Evolutionary conservation across 2,329 filamentous ascomycete species (phyloP).

Genomic region (Scedosporium dehoogii): DNA sequence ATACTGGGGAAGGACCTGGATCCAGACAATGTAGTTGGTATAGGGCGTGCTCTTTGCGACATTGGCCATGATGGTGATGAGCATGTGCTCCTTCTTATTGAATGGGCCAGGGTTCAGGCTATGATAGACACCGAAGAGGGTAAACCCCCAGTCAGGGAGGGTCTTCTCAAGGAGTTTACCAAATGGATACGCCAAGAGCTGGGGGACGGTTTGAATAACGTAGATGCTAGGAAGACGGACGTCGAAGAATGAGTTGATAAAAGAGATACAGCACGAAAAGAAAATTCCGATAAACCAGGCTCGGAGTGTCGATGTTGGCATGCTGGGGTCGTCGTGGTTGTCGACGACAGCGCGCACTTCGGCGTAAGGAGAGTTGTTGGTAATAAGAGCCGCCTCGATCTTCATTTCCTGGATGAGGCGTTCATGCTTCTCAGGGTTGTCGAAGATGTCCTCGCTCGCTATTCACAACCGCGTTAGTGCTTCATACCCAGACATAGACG

Average conservation of each 20-base stretch:
- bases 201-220: conserved; percentile 24
- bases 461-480: not conserved
- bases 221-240: conserved; percentile 25
- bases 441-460: conserved; percentile 21
- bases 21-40: conserved; percentile 46
- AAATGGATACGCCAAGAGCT: conserved; percentile 28
- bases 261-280: conserved; percentile 19
- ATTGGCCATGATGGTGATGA: conserved; percentile 54
- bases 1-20: conserved; percentile 40
- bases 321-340: conserved; percentile 23
- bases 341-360: conserved; percentile 28
- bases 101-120: conserved; percentile 47
- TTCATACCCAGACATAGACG: not conserved
- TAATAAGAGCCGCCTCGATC: conserved; percentile 20
- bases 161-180: conserved; percentile 39
- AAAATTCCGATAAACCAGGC: conserved; percentile 23
- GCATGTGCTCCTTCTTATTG: conserved; percentile 51
- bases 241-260: conserved; percentile 26
- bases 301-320: conserved; percentile 24
- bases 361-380: conserved; percentile 20
- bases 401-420: conserved; percentile 21
- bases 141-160: conserved; percentile 40
- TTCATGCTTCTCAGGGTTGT: conserved; percentile 25
- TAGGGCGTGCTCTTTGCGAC: conserved; percentile 42
- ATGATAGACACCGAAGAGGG: conserved; percentile 30